phyloP scores from a whole-genome alignment of 1,284 basidiomycete genomes.

The Coriolopsis trogii region DNA sequence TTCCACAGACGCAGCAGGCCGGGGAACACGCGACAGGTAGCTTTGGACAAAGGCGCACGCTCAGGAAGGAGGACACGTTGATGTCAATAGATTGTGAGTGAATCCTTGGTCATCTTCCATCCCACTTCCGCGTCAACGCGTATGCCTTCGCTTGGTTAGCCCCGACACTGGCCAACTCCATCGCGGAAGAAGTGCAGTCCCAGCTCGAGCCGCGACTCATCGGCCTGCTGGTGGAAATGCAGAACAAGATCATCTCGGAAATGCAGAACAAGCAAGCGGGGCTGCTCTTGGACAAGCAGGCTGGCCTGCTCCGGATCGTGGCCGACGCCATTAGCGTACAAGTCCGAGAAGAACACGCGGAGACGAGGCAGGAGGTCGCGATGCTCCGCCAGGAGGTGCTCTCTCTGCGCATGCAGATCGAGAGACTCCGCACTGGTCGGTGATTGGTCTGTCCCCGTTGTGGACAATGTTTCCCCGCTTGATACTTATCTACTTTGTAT shows the following conservation, averaged over 20 bases:
- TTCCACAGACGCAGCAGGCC: not conserved
- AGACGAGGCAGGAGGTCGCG: not conserved
- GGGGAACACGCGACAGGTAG: not conserved
- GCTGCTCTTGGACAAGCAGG: not conserved
- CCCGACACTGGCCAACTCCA: not conserved
- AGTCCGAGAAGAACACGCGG: not conserved
- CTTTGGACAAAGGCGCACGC: not conserved
- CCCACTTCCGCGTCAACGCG: not conserved
- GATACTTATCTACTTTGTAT: too few species aligned
- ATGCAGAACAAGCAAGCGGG: too few species aligned
- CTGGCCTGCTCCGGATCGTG: not conserved
- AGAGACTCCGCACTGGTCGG: not conserved
- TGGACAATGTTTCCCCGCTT: too few species aligned
- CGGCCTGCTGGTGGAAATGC: too few species aligned
- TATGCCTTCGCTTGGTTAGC: not conserved
- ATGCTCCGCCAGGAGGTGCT: not conserved
- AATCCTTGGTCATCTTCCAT: not conserved
- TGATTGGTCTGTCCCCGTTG: too few species aligned
- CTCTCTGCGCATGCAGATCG: not conserved
- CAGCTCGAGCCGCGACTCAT: not conserved
- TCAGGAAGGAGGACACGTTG: not conserved
- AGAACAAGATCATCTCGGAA: too few species aligned
- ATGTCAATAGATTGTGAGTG: not conserved
- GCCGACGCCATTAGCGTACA: not conserved
- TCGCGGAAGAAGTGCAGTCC: not conserved